Conservation (phyloP, 2,329 filamentous ascomycete genomes). For the Fusarium penzigii region DNA sequence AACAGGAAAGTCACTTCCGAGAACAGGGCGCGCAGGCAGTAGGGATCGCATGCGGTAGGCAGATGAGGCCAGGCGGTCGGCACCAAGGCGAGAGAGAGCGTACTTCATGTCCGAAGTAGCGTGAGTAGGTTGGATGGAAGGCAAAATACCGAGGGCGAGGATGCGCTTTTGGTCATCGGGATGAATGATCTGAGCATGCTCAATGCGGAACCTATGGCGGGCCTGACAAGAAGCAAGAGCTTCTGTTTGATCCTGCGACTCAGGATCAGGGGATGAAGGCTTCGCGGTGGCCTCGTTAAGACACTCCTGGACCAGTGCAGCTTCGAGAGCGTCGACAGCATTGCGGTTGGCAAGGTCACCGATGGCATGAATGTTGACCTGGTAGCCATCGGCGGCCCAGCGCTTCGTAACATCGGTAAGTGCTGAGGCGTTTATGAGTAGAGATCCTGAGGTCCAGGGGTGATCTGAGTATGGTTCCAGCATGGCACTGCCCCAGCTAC, state of each 20-base stretch:
- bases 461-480: slow-evolving; percentile 70
- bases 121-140: slow-evolving; percentile 71
- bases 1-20: slow-evolving; percentile 73
- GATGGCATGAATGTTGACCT: slow-evolving; percentile 74
- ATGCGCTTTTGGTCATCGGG: slow-evolving; percentile 64
- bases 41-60: slow-evolving; percentile 69
- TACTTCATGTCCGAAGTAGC: slow-evolving; percentile 73
- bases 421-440: slow-evolving; percentile 65
- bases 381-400: slow-evolving; percentile 63
- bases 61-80: slow-evolving; percentile 51
- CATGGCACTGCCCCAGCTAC: slow-evolving; percentile 71
- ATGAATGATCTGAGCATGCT: slow-evolving; percentile 71
- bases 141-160: slow-evolving; percentile 59
- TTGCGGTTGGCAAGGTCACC: slow-evolving; percentile 68
- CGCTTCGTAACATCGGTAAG: slow-evolving; percentile 53
- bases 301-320: slow-evolving; percentile 56
- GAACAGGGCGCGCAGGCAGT: slow-evolving; percentile 52
- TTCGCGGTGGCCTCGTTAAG: slow-evolving; percentile 34
- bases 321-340: slow-evolving; percentile 63
- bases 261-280: slow-evolving; percentile 4
- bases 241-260: slow-evolving; percentile 14
- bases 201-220: slow-evolving; percentile 64
- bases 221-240: slow-evolving; percentile 52
- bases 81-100: slow-evolving; percentile 60
- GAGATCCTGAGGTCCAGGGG: slow-evolving; percentile 60